Conservation (phyloP, 768 basidiomycete species). For the Auricularia sp. region DNA sequence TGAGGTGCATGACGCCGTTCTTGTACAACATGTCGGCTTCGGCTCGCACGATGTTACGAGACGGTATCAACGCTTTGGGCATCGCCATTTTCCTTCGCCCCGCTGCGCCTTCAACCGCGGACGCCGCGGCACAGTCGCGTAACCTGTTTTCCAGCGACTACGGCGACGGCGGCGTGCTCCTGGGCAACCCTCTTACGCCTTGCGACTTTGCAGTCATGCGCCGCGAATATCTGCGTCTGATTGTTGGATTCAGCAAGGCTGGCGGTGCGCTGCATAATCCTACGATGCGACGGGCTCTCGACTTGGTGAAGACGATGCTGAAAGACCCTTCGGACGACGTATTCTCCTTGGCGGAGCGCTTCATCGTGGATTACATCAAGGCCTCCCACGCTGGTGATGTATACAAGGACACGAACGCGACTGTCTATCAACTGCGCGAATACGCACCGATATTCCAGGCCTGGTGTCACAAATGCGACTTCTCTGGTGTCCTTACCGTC, state of each 20-base stretch:
- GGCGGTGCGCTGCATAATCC: slow-evolving; percentile 12
- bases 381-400: not conserved
- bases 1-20: slow-evolving; percentile 45
- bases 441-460: slow-evolving; percentile 45
- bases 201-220: slow-evolving; percentile 52
- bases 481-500: slow-evolving; percentile 45
- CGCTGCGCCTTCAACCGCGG: not conserved
- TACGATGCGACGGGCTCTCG: slow-evolving; percentile 23
- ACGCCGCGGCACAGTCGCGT: not conserved
- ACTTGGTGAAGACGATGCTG: slow-evolving; percentile 48
- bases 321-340: slow-evolving; percentile 25
- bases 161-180: slow-evolving; percentile 8
- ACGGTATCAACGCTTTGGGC: slow-evolving; percentile 62
- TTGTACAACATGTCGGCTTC: slow-evolving; percentile 46
- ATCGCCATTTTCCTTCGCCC: slow-evolving; percentile 34
- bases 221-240: slow-evolving; percentile 44
- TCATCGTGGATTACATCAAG: not conserved
- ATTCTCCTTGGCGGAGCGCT: not conserved
- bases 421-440: slow-evolving; percentile 42
- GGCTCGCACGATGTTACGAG: slow-evolving; percentile 45
- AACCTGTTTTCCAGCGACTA: not conserved
- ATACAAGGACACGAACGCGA: slow-evolving; percentile 32
- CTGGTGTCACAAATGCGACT: slow-evolving; percentile 34
- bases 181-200: slow-evolving; percentile 36
- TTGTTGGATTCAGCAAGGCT: slow-evolving; percentile 12